Conservation (phyloP, 306 rosid species). For the Dalbergia cochinchinensis region DNA sequence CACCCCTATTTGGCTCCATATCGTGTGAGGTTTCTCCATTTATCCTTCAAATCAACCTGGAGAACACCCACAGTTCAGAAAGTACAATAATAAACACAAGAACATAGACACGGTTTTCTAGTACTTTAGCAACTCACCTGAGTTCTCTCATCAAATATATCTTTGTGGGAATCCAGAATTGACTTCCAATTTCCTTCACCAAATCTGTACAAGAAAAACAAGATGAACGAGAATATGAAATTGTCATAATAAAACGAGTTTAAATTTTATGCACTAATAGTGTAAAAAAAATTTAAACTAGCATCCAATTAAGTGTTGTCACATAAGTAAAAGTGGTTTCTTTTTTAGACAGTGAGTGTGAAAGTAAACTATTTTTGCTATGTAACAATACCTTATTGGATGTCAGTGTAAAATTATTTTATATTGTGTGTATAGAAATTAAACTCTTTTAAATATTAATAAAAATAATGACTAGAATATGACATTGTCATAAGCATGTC, state of each 20-base stretch:
- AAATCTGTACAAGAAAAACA: constrained; percentile 51
- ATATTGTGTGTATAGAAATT: no score
- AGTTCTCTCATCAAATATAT: constrained; percentile 66
- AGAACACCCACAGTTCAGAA: neutral
- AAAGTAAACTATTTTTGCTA: no score
- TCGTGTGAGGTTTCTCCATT: constrained; percentile 41
- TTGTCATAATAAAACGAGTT: neutral
- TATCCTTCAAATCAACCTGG: constrained; percentile 75
- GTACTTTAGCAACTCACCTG: constrained; percentile 51
- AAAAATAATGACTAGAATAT: no score
- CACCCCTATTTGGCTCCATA: neutral
- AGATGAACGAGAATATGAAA: constrained; percentile 14
- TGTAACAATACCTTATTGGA: no score
- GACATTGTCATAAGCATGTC: neutral
- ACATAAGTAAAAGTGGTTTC: no score
- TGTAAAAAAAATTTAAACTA: no score
- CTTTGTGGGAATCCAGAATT: constrained; percentile 52
- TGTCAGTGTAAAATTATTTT: no score
- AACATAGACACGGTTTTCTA: constrained; percentile 4
- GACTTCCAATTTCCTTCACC: constrained; percentile 71
- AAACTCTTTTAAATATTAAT: no score
- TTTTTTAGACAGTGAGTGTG: no score
- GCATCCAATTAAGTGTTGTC: no score
- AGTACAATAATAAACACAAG: neutral
- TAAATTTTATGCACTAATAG: no score